Evolutionary conservation across 73 alveolate genomes (phyloP).

Genomic region (Paramecium biaurelia): DNA sequence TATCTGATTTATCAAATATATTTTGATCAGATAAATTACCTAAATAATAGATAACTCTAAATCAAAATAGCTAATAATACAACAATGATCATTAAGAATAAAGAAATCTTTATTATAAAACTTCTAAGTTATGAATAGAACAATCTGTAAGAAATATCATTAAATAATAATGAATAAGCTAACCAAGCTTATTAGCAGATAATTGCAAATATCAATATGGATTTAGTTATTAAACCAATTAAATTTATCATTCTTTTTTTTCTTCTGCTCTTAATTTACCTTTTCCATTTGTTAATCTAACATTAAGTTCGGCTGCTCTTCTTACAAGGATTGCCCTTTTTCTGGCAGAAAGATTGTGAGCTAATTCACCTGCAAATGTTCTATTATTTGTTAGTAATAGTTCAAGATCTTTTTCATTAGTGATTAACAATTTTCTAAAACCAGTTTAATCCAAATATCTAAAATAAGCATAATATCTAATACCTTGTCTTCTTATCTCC

Average conservation of each 20-base stretch:
- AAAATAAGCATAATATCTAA: not conserved
- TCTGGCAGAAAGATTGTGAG: constrained; percentile 90
- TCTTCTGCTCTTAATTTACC: constrained; percentile 88
- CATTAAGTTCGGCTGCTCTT: constrained; percentile 97
- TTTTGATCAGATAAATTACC: no score
- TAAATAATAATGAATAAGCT: not conserved
- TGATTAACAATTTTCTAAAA: constrained; percentile 91
- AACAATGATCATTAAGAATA: no score
- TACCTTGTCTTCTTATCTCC: constrained; percentile 89
- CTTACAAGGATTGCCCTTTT: constrained; percentile 88
- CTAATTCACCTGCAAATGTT: constrained; percentile 96
- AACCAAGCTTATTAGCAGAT: not conserved
- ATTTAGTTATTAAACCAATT: not conserved
- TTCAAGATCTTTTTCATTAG: constrained; percentile 92
- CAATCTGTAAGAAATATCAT: not conserved
- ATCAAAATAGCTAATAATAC: no score
- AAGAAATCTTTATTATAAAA: not conserved
- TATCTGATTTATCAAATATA: no score
- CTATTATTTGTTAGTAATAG: constrained; percentile 98
- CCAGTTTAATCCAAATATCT: constrained; percentile 88
- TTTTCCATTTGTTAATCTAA: constrained; percentile 91
- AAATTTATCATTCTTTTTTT: constrained; percentile 39
- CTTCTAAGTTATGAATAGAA: no score
- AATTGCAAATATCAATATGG: not conserved
- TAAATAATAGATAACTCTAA: no score